Evolutionary conservation across 352 stramenopile genomes (phyloP), one percentile per base, ranked within the genome.

Genomic region (Phytophthora pisi): DNA sequence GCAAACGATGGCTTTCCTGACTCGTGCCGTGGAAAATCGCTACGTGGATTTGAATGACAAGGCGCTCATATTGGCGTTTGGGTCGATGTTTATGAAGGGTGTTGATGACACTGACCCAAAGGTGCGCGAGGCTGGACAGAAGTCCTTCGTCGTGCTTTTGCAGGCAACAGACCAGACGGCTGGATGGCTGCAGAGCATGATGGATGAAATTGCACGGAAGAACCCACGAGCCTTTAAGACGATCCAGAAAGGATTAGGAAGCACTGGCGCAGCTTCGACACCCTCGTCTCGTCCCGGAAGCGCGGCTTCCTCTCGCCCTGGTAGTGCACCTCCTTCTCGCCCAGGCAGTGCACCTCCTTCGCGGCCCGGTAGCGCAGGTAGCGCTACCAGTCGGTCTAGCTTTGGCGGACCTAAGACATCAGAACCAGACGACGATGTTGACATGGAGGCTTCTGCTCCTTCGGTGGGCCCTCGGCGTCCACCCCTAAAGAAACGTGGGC

Each of bases 51-150:
- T 90, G 4, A 67, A 61, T 13, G 89, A 95, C 62, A 85, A 90
- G 28, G 63, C 52, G 1, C 45, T 93, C 18, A 74, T 96, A n/a
- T 38, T 86, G 10, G 84, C 89, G 5, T 86, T 93, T 58, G 88
- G 75, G 7, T 58, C 64, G 3, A 68, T 92, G 38, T 92, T 96
- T 47, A 65, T 78, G 47, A 81, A 70, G 23, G 74, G 72, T 7
- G 84, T 96, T 36, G 82, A 93, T 38, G 89, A 96, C 51, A 82
- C 84, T 0, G 89, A 96, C 54, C 89, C 88, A 1, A 93, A 80
- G 7, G 84, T 95, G 5, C 83, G 85, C 8, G 93, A 96, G 60
- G 82, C 88, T 30, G 88, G 81, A 11, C 70, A 92, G 31, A 86
- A 91, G 9, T 74, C 79, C 4, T 82, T 94, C 15, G 66, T 89